These are phyloP conservation scores for Sporobolomyces roseus DNA, from an alignment of 768 basidiomycete species.

Conservation along the genomic window DNA sequence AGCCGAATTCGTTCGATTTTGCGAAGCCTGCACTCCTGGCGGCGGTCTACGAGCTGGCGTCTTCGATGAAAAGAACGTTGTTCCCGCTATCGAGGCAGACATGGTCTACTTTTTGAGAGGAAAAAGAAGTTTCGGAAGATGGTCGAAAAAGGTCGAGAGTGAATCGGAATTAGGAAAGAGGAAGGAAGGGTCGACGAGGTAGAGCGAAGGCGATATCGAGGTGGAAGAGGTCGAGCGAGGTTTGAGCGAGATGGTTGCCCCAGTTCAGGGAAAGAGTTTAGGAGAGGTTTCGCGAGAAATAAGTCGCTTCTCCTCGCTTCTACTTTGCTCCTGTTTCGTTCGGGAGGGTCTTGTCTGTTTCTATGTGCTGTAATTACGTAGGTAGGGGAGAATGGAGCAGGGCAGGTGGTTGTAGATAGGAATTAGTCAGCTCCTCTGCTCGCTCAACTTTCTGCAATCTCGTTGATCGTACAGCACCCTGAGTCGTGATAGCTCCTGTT, in stretches of 20 bases:
- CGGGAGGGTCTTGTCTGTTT: no score
- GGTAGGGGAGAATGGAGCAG: no score
- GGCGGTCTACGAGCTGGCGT: not conserved
- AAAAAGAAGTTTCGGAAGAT: not conserved
- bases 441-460: no score
- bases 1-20: not conserved
- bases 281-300: not conserved
- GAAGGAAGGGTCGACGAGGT: not conserved
- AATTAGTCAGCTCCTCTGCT: no score
- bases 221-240: not conserved
- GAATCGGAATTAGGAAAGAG: not conserved
- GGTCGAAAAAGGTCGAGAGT: not conserved
- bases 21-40: not conserved
- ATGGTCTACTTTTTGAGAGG: not conserved
- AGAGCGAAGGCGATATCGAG: no score
- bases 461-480: no score
- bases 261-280: no score
- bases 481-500: no score
- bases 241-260: not conserved
- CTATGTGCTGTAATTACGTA: no score
- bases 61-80: conserved; percentile 11
- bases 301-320: not conserved
- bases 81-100: conserved; percentile 10
- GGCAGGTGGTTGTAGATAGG: no score
- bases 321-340: no score